A percentile compares a stretch with the other conserved stretches of the same genome.
These are phyloP conservation scores for Coemansia sp. DNA, from an alignment of 192 early-diverging fungal genomes.

Conservation along the genomic window DNA sequence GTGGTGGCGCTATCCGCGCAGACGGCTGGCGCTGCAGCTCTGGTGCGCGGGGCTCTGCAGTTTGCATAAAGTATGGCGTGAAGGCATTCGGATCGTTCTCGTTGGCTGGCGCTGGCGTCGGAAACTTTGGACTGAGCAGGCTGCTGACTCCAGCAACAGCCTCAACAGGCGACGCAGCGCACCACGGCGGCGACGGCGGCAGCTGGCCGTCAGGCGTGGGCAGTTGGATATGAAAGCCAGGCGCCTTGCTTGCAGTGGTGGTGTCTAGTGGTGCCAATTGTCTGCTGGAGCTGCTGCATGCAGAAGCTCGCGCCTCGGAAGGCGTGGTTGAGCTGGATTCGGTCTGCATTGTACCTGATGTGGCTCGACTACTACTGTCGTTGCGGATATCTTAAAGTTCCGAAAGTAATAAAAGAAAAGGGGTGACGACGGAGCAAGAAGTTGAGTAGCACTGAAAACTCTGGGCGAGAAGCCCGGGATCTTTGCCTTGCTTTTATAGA, in stretches of 20 bases:
- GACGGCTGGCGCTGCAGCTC: constrained; percentile 30
- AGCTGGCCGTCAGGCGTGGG: neutral
- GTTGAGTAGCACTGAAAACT: neutral
- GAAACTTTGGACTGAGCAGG: constrained; percentile 24
- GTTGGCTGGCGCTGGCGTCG: constrained; percentile 7
- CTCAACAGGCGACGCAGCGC: neutral
- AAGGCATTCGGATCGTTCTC: constrained; percentile 15
- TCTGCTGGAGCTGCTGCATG: neutral
- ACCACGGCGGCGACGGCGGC: neutral
- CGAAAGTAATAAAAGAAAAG: neutral
- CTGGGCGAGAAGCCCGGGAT: neutral
- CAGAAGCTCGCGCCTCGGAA: neutral
- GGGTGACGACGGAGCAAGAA: neutral
- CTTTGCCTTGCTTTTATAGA: neutral
- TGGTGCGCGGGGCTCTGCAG: constrained; percentile 23
- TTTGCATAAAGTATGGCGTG: constrained; percentile 42
- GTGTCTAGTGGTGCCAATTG: neutral
- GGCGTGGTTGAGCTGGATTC: neutral
- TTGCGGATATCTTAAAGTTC: neutral
- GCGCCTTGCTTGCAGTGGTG: neutral
- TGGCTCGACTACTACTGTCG: neutral
- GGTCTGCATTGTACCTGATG: neutral
- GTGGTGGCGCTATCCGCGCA: neutral
- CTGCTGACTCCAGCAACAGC: neutral
- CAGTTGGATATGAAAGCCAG: neutral